Evolutionary conservation across 192 early-diverging fungal genomes (phyloP).

Genomic region (Kappamyces sp.): DNA sequence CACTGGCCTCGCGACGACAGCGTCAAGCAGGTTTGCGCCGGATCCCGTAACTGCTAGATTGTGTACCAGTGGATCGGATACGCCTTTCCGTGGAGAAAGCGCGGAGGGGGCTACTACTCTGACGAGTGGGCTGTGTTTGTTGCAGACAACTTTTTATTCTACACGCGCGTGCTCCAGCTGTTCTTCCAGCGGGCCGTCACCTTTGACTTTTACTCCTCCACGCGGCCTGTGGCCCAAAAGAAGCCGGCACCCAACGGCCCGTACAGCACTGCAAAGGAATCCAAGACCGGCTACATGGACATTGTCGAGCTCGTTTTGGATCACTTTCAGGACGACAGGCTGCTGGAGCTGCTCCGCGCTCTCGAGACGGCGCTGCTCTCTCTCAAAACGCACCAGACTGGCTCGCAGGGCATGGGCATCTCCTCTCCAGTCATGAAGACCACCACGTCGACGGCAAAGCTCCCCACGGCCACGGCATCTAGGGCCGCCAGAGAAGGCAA

Average conservation of each 20-base stretch:
- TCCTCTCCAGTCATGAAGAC: neutral
- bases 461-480: slow-evolving; percentile 1
- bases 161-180: neutral
- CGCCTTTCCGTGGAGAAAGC: slow-evolving; percentile 9
- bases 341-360: neutral
- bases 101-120: neutral
- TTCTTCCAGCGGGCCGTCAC: neutral
- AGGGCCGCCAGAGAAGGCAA: neutral
- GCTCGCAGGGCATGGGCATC: neutral
- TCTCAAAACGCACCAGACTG: slow-evolving; percentile 2
- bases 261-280: neutral
- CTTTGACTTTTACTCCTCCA: slow-evolving; percentile 10
- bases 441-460: neutral
- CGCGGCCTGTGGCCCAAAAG: neutral
- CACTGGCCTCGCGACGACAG: slow-evolving; percentile 7
- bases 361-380: slow-evolving; percentile 6
- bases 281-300: neutral
- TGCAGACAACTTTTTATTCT: slow-evolving; percentile 11
- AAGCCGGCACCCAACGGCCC: no score
- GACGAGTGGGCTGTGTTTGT: slow-evolving; percentile 1
- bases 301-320: slow-evolving; percentile 6
- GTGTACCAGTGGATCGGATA: slow-evolving; percentile 3
- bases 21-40: neutral
- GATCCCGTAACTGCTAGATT: slow-evolving; percentile 4
- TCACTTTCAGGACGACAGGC: neutral